Evolutionary conservation across 352 stramenopile species (phyloP), one percentile per base, ranked within the genome.

Genomic region (Phytophthora hybrid): DNA sequence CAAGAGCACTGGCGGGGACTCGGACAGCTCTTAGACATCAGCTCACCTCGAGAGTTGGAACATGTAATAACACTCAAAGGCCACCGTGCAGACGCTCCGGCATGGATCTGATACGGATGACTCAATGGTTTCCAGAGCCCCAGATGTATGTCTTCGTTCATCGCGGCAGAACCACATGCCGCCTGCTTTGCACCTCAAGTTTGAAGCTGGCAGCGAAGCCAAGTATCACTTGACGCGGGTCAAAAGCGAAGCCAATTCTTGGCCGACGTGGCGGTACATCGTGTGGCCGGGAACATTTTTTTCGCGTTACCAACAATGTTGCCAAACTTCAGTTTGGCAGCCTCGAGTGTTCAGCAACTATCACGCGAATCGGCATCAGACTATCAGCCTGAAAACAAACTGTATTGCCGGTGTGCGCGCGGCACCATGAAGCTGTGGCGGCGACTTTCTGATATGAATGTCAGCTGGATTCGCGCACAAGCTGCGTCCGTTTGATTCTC

Each of bases 21-120:
- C 3, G 26, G 2, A 31, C 26, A 31, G 26, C 26, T 31, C 39
- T 16, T 4, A 47, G 18, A 26, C 44, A 23, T 16, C 18, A 52
- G 44, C 44, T 52, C 18, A 52, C 44, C 39, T 47, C 13, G 37
- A 46, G 39, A 16, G 39, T 18, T 52, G 44, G 18, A 52, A 23
- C 44, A 52, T 23, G n/a, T 52, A 16, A 5, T 44, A 31, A 31
- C 4, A 31, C 26, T 31, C 26, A 14, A 51, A 51, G 6, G n/a
- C 44, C 18, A 19, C 44, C 44, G n/a, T 52, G 34, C 19, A 52
- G 19, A 14, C 64, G 16, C 9, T 5, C 21, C 53, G 55, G 34
- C 57, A 60, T 70, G 41, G 54, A 47, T 74, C 51, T 77, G 59
- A 70, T 69, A 63, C 26, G 41, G 37, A 54, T 63, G 58, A 16